Evolutionary conservation across 2,329 filamentous ascomycete genomes (phyloP).

Genomic region (Westerdykella sp.): DNA sequence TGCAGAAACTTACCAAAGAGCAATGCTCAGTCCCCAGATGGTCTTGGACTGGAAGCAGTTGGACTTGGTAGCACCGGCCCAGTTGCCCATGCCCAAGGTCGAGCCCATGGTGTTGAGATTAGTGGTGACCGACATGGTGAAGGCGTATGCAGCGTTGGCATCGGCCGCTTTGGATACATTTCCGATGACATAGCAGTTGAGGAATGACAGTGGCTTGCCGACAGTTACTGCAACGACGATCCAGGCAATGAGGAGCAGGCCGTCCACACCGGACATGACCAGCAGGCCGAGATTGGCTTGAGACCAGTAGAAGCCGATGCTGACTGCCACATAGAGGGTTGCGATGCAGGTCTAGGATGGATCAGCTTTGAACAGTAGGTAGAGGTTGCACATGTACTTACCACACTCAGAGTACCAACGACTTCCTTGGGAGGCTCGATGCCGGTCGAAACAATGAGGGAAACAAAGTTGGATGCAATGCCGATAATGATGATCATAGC

Average conservation of each 20-base stretch:
- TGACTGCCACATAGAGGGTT: constrained; percentile 63
- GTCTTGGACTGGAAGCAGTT: constrained; percentile 82
- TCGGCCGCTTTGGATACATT: constrained; percentile 40
- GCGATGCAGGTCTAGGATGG: constrained; percentile 64
- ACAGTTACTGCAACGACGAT: constrained; percentile 71
- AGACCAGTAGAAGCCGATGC: constrained; percentile 76
- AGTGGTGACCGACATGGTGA: constrained; percentile 47
- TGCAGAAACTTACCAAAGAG: constrained; percentile 53
- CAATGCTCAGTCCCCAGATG: constrained; percentile 79
- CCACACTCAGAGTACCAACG: constrained; percentile 71
- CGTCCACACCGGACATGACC: constrained; percentile 62
- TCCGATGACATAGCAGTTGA: constrained; percentile 60
- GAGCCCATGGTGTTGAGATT: constrained; percentile 49
- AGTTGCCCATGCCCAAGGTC: constrained; percentile 46
- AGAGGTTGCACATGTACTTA: constrained; percentile 44
- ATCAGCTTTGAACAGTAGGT: background rate
- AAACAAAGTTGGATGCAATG: constrained; percentile 75
- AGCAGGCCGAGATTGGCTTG: constrained; percentile 70
- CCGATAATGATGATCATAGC: constrained; percentile 73
- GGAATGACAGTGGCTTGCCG: constrained; percentile 72
- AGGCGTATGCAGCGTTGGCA: constrained; percentile 46
- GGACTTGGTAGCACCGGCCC: constrained; percentile 54
- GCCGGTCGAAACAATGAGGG: constrained; percentile 62
- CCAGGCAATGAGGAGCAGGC: constrained; percentile 65
- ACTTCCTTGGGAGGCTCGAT: constrained; percentile 65